Evolutionary conservation across 2,329 filamentous ascomycete species (phyloP).

Genomic region (Scedosporium aurantiacum): DNA sequence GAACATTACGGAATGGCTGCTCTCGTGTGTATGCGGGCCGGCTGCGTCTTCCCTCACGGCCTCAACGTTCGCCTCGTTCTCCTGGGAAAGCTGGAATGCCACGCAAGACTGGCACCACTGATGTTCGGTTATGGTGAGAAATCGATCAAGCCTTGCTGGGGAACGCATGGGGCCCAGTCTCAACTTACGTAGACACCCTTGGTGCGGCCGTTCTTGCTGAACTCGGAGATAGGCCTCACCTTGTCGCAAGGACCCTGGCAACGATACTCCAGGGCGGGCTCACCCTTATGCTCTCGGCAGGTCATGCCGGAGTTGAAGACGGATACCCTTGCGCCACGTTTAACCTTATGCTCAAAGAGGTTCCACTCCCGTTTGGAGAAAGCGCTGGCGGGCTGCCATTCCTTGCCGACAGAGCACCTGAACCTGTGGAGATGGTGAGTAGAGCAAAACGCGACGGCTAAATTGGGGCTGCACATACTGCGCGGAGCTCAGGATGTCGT

Average conservation of each 20-base stretch:
- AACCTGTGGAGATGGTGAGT: neutral
- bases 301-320: conserved; percentile 24
- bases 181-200: conserved; percentile 19
- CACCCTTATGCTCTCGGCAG: conserved; percentile 22
- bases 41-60: conserved; percentile 10
- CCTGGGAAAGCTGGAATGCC: conserved; percentile 24
- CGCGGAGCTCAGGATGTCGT: neutral
- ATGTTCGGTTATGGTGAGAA: neutral
- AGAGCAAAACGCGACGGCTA: neutral
- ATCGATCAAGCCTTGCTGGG: neutral
- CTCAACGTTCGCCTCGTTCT: conserved; percentile 12
- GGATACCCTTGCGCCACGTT: conserved; percentile 11
- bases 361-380: conserved; percentile 24
- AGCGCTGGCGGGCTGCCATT: conserved; percentile 20
- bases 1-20: too few species aligned
- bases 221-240: conserved; percentile 17
- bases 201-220: conserved; percentile 18
- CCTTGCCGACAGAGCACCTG: conserved; percentile 22
- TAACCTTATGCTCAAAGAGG: conserved; percentile 13
- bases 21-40: neutral
- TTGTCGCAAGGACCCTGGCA: conserved; percentile 21
- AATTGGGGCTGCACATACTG: neutral
- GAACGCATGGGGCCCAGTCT: too few species aligned
- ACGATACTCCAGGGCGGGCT: conserved; percentile 14
- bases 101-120: conserved; percentile 24